phyloP scores from a whole-genome alignment of 352 stramenopile genomes.

The Phytophthora chlamydospora region DNA sequence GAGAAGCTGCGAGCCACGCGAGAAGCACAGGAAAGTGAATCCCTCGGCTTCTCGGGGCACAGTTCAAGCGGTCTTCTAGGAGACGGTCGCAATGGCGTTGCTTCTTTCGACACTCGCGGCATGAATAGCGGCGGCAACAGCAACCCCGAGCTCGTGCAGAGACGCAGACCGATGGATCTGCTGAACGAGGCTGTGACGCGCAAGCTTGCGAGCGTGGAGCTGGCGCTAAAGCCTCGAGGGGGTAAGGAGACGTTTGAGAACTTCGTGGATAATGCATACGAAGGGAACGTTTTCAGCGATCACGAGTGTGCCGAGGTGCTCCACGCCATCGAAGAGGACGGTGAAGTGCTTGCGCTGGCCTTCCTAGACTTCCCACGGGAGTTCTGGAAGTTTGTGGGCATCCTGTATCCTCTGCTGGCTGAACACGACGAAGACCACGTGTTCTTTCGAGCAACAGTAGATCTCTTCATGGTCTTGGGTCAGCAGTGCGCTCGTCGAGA shows the following conservation, averaged over 20 bases:
- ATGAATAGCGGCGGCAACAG: conserved; percentile 27
- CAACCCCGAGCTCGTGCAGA: conserved; percentile 55
- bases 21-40: conserved; percentile 68
- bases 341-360: conserved; percentile 55
- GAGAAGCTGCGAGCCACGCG: conserved; percentile 82
- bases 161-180: conserved; percentile 63
- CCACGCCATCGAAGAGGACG: conserved; percentile 48
- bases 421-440: conserved; percentile 54
- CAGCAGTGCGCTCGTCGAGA: conserved; percentile 58
- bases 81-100: conserved; percentile 25
- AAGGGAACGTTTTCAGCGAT: conserved; percentile 49
- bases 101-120: conserved; percentile 41
- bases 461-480: conserved; percentile 49
- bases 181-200: conserved; percentile 56
- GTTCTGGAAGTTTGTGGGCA: conserved; percentile 76
- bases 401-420: conserved; percentile 57
- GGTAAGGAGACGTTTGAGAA: conserved; percentile 74
- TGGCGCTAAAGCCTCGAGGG: conserved; percentile 45
- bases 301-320: conserved; percentile 45
- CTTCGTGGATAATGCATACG: conserved; percentile 60
- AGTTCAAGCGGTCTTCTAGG: conserved; percentile 24
- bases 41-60: conserved; percentile 21
- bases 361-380: conserved; percentile 83
- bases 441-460: conserved; percentile 43
- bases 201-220: conserved; percentile 38